Percentiles rank a stretch among this genome's conserved stretches.
Conservation (phyloP, 139 green algal species). For the Chlorella sp. region DNA sequence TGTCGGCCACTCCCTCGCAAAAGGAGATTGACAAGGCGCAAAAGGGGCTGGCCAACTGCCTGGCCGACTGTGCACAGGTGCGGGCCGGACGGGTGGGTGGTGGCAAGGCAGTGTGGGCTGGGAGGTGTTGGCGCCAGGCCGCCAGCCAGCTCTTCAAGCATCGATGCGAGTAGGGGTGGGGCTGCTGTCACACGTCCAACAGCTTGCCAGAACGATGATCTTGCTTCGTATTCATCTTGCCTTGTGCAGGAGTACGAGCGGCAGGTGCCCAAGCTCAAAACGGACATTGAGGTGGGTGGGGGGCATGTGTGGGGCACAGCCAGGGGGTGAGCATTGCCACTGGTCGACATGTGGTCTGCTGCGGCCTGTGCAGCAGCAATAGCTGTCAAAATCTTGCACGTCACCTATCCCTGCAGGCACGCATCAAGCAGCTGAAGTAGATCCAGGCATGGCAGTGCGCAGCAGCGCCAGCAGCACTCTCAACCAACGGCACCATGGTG, state of each 20-base stretch:
- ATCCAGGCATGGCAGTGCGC: too few relatives aligned
- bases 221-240: background rate
- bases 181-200: background rate
- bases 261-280: slow-evolving; percentile 36
- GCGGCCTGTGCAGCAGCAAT: too few relatives aligned
- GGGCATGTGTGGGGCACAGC: too few relatives aligned
- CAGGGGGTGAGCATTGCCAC: too few relatives aligned
- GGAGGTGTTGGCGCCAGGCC: background rate
- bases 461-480: too few relatives aligned
- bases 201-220: background rate
- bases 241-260: slow-evolving; percentile 14
- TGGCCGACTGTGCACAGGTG: slow-evolving; percentile 51
- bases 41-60: slow-evolving; percentile 40
- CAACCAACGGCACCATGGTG: too few relatives aligned
- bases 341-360: too few relatives aligned
- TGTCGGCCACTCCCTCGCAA: slow-evolving; percentile 37
- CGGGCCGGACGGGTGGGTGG: background rate
- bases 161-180: too few relatives aligned
- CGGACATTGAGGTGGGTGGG: slow-evolving; percentile 14
- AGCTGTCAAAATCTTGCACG: too few relatives aligned
- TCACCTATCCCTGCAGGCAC: background rate
- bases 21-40: slow-evolving; percentile 54
- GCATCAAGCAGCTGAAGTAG: slow-evolving; percentile 31
- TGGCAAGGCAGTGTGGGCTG: background rate
- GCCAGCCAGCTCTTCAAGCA: background rate